A percentile compares a stretch with the other conserved stretches of the same genome.
phyloP scores from a whole-genome alignment of 2,329 filamentous ascomycete genomes.

The Curvularia sp. region DNA sequence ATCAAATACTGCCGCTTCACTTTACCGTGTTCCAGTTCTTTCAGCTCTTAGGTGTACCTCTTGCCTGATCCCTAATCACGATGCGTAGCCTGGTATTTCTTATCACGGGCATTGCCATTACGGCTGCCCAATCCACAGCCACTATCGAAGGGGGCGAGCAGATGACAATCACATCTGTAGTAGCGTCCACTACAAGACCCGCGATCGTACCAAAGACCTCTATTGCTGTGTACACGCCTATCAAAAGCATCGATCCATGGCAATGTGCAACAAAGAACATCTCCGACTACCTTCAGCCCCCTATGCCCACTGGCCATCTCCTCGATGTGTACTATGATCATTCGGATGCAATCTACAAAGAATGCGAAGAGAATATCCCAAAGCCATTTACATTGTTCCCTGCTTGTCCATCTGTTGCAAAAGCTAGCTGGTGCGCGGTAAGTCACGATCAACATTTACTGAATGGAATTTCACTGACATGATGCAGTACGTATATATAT shows the following conservation, averaged over 20 bases:
- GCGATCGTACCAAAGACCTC: neutral
- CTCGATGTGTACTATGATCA: neutral
- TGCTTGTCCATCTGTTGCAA: conserved; percentile 1
- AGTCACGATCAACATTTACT: neutral
- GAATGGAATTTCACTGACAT: neutral
- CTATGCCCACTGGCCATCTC: neutral
- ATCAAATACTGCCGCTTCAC: neutral
- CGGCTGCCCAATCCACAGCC: neutral
- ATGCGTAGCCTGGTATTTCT: neutral
- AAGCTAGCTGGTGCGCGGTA: conserved; percentile 3
- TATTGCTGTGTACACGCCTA: neutral
- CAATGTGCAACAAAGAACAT: neutral
- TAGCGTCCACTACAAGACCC: neutral
- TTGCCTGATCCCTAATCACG: neutral
- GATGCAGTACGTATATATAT: neutral
- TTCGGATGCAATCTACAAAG: neutral
- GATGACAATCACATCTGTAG: neutral
- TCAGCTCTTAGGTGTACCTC: neutral
- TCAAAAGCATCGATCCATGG: neutral
- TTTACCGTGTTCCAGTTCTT: neutral
- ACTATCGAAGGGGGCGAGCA: neutral
- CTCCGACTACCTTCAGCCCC: neutral
- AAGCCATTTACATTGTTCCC: neutral
- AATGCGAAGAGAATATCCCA: neutral
- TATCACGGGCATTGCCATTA: neutral